phyloP scores from a whole-genome alignment of 2,329 filamentous ascomycete species.

The Penicillium sp. region DNA sequence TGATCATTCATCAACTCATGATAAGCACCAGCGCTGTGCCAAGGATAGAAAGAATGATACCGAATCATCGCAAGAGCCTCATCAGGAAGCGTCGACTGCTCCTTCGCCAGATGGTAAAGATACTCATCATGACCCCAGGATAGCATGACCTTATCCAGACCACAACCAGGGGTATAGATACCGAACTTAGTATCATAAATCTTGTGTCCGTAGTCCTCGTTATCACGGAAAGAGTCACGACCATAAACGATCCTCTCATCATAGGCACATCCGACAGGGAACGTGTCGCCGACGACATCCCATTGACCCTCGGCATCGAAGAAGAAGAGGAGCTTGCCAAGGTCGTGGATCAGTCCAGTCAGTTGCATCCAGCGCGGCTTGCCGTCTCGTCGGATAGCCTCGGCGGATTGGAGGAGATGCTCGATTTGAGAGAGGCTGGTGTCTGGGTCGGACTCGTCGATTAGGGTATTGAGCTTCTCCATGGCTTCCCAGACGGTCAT shows the following conservation, averaged over 20 bases:
- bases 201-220: constrained; percentile 68
- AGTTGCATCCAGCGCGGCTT: constrained; percentile 50
- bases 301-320: constrained; percentile 80
- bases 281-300: constrained; percentile 74
- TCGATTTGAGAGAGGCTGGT: constrained; percentile 84
- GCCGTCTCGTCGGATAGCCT: constrained; percentile 77
- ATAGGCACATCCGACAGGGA: constrained; percentile 47
- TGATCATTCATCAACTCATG: constrained; percentile 76
- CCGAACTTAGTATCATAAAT: constrained; percentile 73
- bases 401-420: constrained; percentile 81
- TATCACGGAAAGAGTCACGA: constrained; percentile 65
- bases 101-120: constrained; percentile 75
- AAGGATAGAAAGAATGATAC: constrained; percentile 90
- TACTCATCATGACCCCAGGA: constrained; percentile 66
- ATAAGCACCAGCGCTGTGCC: constrained; percentile 81
- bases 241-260: constrained; percentile 76
- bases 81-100: constrained; percentile 71
- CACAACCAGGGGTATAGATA: constrained; percentile 75
- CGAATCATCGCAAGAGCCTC: constrained; percentile 90
- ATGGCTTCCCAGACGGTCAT: constrained; percentile 91
- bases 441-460: constrained; percentile 89
- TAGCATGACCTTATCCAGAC: constrained; percentile 82
- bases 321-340: constrained; percentile 48
- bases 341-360: constrained; percentile 47
- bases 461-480: constrained; percentile 84